Base-by-base conservation (phyloP, 176 grass and related monocot genomes). In the Puya raimondii region DNA sequence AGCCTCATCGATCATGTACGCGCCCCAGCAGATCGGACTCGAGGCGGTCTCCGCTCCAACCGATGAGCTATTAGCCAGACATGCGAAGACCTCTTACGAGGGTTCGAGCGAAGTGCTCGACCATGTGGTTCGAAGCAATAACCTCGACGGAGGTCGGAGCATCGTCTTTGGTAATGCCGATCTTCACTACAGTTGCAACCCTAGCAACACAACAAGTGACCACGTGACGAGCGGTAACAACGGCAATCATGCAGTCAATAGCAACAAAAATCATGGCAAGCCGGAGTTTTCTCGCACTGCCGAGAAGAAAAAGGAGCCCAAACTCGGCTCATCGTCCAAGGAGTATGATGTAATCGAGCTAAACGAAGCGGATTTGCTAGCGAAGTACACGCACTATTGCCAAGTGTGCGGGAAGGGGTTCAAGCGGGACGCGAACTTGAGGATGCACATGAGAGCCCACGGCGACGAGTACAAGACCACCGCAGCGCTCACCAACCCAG, bases 371-470 rank as follows among this genome's bases (percentile, higher is more conserved):
- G 72, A 68, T 47, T 33, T 82, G 8, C 48, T 82, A 4, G 64
- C 72, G 6, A 76, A 64, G 33, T 82, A 70, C 80, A 71, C 65
- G 2, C 64, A 70, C 72, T 82, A 76, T 67, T 82, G 80, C 66
- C 72, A 74, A 27, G 65, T 82, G 15, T 82, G 80, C 50, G 72
- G 80, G 22, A 82, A 82, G 22, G 80, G 80, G 56, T 82, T 82
- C 66, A 75, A 75, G 72, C 66, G 80, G 0, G 80, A 82, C 17
- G 79, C 79, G 13, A 81, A 81, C 13, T 53, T 74, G 58, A 68
- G 79, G 66, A 81, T 81, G 79, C 80, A 82, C 65, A 76, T 82
- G 72, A 48, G 80, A 27, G 80, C 80, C 1, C 80, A 82, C 47
- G 80, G 80, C 3, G 80, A 82, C 18, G 80, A 82, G 53, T 82